Evolutionary conservation across 2,329 filamentous ascomycete species (phyloP), one percentile per base, ranked within the genome.

Genomic region (Chrysosporium keratinophilum): DNA sequence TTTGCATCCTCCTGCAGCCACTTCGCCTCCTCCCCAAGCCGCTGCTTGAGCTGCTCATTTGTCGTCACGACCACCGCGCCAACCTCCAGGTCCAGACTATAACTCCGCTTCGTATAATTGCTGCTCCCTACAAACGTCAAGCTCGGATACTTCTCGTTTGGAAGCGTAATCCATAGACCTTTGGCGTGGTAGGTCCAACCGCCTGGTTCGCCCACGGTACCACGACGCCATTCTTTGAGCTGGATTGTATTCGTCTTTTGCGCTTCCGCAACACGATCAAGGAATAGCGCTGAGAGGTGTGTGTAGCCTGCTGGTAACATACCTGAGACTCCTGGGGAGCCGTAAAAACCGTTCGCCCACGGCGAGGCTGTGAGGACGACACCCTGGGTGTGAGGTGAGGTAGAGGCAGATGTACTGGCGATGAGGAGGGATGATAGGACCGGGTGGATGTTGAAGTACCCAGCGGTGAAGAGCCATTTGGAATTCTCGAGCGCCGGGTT

Each of bases 121-220:
- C 86, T 93, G 65, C 87, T 94, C 1, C 93, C 93, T 0, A 98
- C 80, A 15, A 97, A 76, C 33, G 84, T 94, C 53, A 97, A 76
- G 46, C 84, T 83, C 0, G 89, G 89, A 39, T 82, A 73, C 35
- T 75, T 68, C 45, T 84, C 79, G 1, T 76, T 74, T 37, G 65
- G 71, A 39, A 73, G 75, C 0, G 87, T 88, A 23, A 96, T 77
- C 91, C 91, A 97, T 1, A 97, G 76, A 0, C 93, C 93, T 70
- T 98, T 98, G 46, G 93, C 93, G 64, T 98, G 93, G 69, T 98
- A 98, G 0, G 91, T 96, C 93, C 94, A 98, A 0, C 88, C 91
- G 1, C 76, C 87, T 0, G 86, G 82, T 62, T 88, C 79, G 15
- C 86, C 86, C 1, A 95, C 86, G 0, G 82, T 87, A 7, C 93